phyloP scores from a whole-genome alignment of 139 green algal genomes.

The Coelastrella sp. region DNA sequence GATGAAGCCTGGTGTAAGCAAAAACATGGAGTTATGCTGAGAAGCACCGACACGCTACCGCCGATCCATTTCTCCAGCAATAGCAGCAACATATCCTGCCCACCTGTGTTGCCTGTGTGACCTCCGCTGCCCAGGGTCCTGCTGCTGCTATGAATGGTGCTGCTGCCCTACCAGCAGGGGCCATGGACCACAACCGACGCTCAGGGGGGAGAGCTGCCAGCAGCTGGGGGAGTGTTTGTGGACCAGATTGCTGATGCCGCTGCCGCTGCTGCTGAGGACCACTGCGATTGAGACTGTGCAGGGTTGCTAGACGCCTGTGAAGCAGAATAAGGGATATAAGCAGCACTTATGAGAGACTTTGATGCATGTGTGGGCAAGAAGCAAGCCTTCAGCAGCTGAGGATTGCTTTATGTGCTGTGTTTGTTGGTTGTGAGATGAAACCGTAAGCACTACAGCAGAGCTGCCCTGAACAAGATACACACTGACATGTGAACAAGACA shows the following conservation, averaged over 20 bases:
- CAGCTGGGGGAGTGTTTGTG: not conserved
- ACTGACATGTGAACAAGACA: too few species aligned
- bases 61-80: not conserved
- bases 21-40: not conserved
- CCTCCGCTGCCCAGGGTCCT: slow-evolving; percentile 1
- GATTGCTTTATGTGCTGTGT: too few species aligned
- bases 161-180: not conserved
- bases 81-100: not conserved
- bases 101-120: slow-evolving; percentile 21
- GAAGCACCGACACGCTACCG: too few species aligned
- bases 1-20: too few species aligned
- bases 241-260: slow-evolving; percentile 16
- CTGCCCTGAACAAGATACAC: too few species aligned
- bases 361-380: too few species aligned
- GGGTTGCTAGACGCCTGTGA: slow-evolving; percentile 5
- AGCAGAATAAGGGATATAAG: not conserved
- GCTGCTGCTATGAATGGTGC: slow-evolving; percentile 28
- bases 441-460: too few species aligned
- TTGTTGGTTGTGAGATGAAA: too few species aligned
- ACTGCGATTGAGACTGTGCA: not conserved
- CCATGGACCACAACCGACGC: not conserved
- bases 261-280: not conserved
- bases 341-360: too few species aligned
- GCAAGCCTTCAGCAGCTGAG: too few species aligned
- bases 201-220: not conserved